phyloP scores from a whole-genome alignment of 768 basidiomycete species.

The Podaxis carcinomalis region DNA sequence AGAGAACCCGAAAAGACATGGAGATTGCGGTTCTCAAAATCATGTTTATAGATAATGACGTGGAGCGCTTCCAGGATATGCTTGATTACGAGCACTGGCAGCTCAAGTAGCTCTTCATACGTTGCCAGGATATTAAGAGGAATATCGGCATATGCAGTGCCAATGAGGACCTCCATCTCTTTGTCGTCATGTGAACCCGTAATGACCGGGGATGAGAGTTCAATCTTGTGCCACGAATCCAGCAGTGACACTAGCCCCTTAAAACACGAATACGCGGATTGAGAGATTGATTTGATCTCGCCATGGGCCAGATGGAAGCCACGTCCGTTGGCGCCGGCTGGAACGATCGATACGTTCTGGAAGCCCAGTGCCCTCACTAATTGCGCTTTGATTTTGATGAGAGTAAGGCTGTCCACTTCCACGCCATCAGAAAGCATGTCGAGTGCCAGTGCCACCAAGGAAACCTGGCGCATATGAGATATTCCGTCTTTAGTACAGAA shows the following conservation, averaged over 20 bases:
- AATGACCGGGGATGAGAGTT: slow-evolving; percentile 41
- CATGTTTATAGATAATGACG: slow-evolving; percentile 69
- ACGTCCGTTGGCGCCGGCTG: slow-evolving; percentile 39
- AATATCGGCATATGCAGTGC: slow-evolving; percentile 61
- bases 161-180: slow-evolving; percentile 40
- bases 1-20: slow-evolving; percentile 32
- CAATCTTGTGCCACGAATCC: slow-evolving; percentile 51
- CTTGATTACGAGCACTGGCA: slow-evolving; percentile 58
- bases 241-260: slow-evolving; percentile 53
- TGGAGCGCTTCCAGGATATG: slow-evolving; percentile 59
- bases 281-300: slow-evolving; percentile 37
- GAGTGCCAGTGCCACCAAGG: slow-evolving; percentile 53
- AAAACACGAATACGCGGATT: slow-evolving; percentile 49
- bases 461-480: slow-evolving; percentile 34
- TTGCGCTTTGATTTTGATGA: slow-evolving; percentile 60
- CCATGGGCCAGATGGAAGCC: slow-evolving; percentile 53
- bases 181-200: not conserved
- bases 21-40: slow-evolving; percentile 40
- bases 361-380: slow-evolving; percentile 53
- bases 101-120: slow-evolving; percentile 34
- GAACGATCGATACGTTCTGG: slow-evolving; percentile 39
- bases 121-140: slow-evolving; percentile 47
- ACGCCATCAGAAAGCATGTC: slow-evolving; percentile 68
- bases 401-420: slow-evolving; percentile 41
- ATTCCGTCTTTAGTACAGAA: slow-evolving; percentile 3